These are phyloP conservation scores for Chrysophaeum taylorii DNA, from an alignment of 352 stramenopile species.

Conservation along the genomic window DNA sequence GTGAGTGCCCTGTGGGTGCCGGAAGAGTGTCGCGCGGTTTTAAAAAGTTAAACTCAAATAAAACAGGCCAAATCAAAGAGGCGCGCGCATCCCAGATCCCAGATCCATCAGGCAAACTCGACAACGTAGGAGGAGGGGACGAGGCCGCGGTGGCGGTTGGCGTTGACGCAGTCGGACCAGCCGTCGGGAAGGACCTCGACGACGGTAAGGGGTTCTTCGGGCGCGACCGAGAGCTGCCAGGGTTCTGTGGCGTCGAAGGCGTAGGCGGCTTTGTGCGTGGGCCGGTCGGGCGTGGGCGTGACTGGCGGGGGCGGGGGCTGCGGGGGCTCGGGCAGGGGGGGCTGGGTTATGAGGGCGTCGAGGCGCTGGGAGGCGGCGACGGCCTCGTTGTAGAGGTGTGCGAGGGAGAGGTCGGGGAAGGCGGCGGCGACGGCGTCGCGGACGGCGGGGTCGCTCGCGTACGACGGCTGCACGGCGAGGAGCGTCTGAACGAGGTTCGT, in stretches of 20 bases:
- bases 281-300: background rate
- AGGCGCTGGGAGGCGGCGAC: background rate
- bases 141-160: too few species aligned
- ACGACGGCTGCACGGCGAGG: background rate
- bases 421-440: background rate
- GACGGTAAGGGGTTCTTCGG: background rate
- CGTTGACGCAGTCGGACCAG: slow-evolving; percentile 4
- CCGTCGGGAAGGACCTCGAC: background rate
- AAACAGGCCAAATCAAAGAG: too few species aligned
- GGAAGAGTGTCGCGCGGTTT: too few species aligned
- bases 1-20: too few species aligned
- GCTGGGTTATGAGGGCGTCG: background rate
- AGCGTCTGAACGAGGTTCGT: background rate
- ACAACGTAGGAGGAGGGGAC: too few species aligned
- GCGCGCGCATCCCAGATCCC: too few species aligned
- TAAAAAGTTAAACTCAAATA: too few species aligned
- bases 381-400: background rate
- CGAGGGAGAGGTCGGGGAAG: background rate
- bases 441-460: background rate
- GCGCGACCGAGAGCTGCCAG: background rate
- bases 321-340: background rate
- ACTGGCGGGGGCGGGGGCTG: background rate
- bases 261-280: background rate
- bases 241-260: background rate
- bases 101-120: too few species aligned